Conservation (phyloP, 345 rosid genomes). For the Ceriops decandra region DNA sequence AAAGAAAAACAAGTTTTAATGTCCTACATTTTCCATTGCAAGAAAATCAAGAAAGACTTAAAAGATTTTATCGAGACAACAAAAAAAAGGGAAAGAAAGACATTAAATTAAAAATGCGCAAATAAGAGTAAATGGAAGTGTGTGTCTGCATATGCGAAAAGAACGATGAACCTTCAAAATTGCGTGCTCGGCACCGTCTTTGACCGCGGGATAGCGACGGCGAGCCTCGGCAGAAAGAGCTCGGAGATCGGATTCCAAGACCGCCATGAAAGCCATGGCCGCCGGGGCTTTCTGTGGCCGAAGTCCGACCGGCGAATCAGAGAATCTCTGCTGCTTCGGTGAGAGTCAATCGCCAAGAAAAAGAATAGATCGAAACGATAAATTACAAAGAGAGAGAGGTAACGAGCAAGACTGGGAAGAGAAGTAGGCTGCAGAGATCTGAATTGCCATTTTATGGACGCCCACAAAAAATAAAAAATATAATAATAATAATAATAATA, state of each 20-base stretch:
- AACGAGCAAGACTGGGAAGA: neutral
- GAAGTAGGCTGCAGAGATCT: neutral
- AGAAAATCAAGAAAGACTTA: no score
- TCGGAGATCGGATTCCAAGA: constrained; percentile 93
- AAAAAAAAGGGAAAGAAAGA: no score
- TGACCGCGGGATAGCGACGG: constrained; percentile 85
- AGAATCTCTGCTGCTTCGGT: neutral
- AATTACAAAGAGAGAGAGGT: neutral
- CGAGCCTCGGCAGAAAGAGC: constrained; percentile 98
- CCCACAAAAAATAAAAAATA: no score
- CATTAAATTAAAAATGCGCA: no score
- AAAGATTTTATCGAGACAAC: no score
- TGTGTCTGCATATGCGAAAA: neutral
- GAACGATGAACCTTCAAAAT: constrained; percentile 59
- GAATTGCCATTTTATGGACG: no score
- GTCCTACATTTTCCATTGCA: no score
- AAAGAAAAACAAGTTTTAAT: no score
- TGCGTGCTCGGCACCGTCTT: constrained; percentile 96
- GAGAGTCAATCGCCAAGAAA: neutral
- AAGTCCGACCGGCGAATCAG: neutral
- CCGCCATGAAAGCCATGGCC: constrained; percentile 86
- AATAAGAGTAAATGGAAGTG: neutral
- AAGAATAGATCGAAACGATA: neutral
- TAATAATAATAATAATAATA: no score
- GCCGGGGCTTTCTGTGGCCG: neutral